A percentile compares a stretch with the other conserved stretches of the same genome.
phyloP scores from a whole-genome alignment of 768 basidiomycete species.

The Auriculariales sp. region DNA sequence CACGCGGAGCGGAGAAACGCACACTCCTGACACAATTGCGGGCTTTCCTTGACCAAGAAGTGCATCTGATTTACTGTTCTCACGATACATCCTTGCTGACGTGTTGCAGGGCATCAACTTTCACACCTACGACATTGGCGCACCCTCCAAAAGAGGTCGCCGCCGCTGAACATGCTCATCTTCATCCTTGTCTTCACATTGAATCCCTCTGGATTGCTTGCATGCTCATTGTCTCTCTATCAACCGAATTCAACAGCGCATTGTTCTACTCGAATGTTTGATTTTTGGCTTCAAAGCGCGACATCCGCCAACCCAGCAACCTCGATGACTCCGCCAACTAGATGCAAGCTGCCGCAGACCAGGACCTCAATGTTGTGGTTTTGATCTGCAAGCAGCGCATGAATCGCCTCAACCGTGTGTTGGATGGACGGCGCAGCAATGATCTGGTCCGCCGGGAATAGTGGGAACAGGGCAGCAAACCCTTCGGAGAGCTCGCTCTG shows the following conservation, averaged over 20 bases:
- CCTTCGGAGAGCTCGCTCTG: constrained; percentile 65
- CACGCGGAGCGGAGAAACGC: constrained; percentile 14
- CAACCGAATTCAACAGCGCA: neutral
- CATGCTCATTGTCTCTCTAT: neutral
- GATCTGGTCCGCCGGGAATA: constrained; percentile 44
- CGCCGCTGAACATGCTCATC: neutral
- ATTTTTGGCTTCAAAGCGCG: constrained; percentile 24
- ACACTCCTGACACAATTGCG: constrained; percentile 27
- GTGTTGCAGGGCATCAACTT: constrained; percentile 37
- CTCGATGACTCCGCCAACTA: constrained; percentile 89
- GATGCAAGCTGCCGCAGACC: constrained; percentile 83
- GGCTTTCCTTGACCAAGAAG: constrained; percentile 43
- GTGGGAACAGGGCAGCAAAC: constrained; percentile 52
- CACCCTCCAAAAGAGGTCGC: neutral
- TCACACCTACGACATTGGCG: constrained; percentile 17
- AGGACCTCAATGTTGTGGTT: constrained; percentile 40
- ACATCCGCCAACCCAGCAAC: constrained; percentile 67
- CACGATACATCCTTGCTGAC: neutral
- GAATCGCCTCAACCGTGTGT: constrained; percentile 63
- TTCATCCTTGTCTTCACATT: too few relatives aligned
- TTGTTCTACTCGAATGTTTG: neutral
- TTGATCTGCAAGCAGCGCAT: constrained; percentile 20
- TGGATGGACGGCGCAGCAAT: constrained; percentile 81
- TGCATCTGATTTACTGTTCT: constrained; percentile 11
- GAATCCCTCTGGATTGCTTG: too few relatives aligned